phyloP scores from a whole-genome alignment of 73 alveolate species.

The Paramecium bursaria region DNA sequence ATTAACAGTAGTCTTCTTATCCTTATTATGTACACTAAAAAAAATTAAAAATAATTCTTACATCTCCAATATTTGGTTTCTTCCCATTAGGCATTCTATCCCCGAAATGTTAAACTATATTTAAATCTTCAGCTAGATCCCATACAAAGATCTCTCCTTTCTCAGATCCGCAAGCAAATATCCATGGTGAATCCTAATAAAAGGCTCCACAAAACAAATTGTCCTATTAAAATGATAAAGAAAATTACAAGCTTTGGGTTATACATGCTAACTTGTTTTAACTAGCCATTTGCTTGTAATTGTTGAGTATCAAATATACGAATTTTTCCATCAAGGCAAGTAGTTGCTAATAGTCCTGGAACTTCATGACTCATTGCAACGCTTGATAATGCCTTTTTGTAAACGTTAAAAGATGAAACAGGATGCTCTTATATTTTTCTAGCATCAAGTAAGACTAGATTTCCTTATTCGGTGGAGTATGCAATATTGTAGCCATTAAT shows the following conservation, averaged over 20 bases:
- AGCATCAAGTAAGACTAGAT: constrained; percentile 88
- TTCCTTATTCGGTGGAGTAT: constrained; percentile 94
- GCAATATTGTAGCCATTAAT: constrained; percentile 81
- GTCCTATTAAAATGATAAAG: constrained; percentile 9
- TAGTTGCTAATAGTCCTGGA: constrained; percentile 86
- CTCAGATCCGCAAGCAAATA: constrained; percentile 63
- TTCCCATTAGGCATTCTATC: constrained; percentile 49
- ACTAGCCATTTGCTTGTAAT: constrained; percentile 26
- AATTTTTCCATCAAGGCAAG: constrained; percentile 91
- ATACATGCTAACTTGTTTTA: constrained; percentile 32
- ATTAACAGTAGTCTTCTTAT: constrained; percentile 33
- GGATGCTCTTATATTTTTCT: constrained; percentile 80
- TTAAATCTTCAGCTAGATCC: constrained; percentile 63
- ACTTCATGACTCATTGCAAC: constrained; percentile 85
- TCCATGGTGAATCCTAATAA: constrained; percentile 67
- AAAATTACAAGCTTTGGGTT: constrained; percentile 59
- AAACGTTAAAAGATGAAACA: constrained; percentile 84
- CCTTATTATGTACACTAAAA: constrained; percentile 60
- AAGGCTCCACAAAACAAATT: constrained; percentile 64
- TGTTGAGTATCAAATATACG: constrained; percentile 83
- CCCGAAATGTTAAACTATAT: constrained; percentile 48
- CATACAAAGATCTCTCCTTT: constrained; percentile 69
- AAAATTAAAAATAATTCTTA: constrained; percentile 4
- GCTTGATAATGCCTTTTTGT: constrained; percentile 85
- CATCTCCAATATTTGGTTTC: constrained; percentile 54